A percentile compares a stretch with the other conserved stretches of the same genome.
These are phyloP conservation scores for Lagenaria siceraria DNA, from an alignment of 306 rosid genomes.

Conservation along the genomic window DNA sequence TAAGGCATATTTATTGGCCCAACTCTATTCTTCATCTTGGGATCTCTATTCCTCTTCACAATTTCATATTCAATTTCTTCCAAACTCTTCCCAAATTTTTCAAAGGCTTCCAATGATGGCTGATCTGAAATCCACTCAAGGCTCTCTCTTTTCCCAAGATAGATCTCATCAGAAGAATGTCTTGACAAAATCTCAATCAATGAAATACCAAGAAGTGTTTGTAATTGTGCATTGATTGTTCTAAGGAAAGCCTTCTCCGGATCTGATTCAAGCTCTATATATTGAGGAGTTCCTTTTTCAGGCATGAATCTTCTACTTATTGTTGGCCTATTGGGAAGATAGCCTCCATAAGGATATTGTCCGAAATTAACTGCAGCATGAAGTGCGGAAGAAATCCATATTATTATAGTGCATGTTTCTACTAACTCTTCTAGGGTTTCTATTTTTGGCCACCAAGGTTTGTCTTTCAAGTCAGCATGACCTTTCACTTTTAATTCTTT, in stretches of 20 bases:
- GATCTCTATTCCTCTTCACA: slow-evolving; percentile 31
- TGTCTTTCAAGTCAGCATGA: slow-evolving; percentile 53
- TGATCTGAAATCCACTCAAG: slow-evolving; percentile 59
- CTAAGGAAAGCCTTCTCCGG: slow-evolving; percentile 53
- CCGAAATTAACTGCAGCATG: slow-evolving; percentile 83
- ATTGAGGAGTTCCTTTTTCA: slow-evolving; percentile 34
- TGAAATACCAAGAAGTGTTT: slow-evolving; percentile 42
- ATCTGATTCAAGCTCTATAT: slow-evolving; percentile 32
- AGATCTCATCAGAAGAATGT: slow-evolving; percentile 71
- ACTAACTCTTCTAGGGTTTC: slow-evolving; percentile 32
- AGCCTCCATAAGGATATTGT: slow-evolving; percentile 67
- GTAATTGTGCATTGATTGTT: slow-evolving; percentile 41
- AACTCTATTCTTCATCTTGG: slow-evolving; percentile 26
- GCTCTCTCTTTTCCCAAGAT: slow-evolving; percentile 48
- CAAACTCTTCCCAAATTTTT: slow-evolving; percentile 30
- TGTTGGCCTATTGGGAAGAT: slow-evolving; percentile 46
- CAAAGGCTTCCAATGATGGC: slow-evolving; percentile 29
- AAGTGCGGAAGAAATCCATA: slow-evolving; percentile 63
- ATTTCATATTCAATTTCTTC: slow-evolving; percentile 28
- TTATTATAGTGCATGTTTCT: slow-evolving; percentile 43
- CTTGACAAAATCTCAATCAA: slow-evolving; percentile 55
- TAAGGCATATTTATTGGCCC: slow-evolving; percentile 62
- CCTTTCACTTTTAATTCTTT: slow-evolving; percentile 56
- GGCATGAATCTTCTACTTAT: slow-evolving; percentile 42
- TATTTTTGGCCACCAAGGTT: slow-evolving; percentile 79